phyloP scores from a whole-genome alignment of 306 rosid species.

The Rubus parviflorus region DNA sequence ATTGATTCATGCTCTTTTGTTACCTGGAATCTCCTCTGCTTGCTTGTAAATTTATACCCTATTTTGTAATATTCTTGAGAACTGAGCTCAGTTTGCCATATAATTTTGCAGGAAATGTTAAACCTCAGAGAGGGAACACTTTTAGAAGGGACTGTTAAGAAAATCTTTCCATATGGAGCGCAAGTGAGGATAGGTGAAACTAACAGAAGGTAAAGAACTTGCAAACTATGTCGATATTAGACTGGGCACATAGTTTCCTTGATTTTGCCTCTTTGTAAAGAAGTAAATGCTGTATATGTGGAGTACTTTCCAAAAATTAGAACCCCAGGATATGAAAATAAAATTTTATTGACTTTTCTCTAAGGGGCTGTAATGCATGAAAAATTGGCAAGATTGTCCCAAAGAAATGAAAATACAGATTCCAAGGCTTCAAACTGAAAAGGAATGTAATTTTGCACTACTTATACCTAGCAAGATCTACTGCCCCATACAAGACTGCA shows the following conservation, averaged over 20 bases:
- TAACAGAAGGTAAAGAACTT: slow-evolving; percentile 62
- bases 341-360: background rate
- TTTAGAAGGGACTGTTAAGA: slow-evolving; percentile 77
- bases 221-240: slow-evolving; percentile 14
- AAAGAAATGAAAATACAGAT: background rate
- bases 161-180: slow-evolving; percentile 81
- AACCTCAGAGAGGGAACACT: slow-evolving; percentile 82
- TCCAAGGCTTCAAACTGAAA: background rate
- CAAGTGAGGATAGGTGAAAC: slow-evolving; percentile 69
- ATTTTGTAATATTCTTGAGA: slow-evolving; percentile 14
- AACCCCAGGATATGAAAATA: background rate
- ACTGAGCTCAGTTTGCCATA: slow-evolving; percentile 3
- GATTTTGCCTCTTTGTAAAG: slow-evolving; percentile 6
- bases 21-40: slow-evolving; percentile 1
- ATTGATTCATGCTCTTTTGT: slow-evolving; percentile 16
- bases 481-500: background rate
- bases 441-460: background rate
- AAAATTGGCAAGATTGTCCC: background rate
- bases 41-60: background rate
- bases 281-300: too few relatives aligned
- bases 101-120: slow-evolving; percentile 56
- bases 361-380: background rate
- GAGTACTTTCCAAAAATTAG: background rate
- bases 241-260: background rate
- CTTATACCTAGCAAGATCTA: background rate